phyloP scores from a whole-genome alignment of 805 yeast genomes.

The Priceomyces melissophilus region DNA sequence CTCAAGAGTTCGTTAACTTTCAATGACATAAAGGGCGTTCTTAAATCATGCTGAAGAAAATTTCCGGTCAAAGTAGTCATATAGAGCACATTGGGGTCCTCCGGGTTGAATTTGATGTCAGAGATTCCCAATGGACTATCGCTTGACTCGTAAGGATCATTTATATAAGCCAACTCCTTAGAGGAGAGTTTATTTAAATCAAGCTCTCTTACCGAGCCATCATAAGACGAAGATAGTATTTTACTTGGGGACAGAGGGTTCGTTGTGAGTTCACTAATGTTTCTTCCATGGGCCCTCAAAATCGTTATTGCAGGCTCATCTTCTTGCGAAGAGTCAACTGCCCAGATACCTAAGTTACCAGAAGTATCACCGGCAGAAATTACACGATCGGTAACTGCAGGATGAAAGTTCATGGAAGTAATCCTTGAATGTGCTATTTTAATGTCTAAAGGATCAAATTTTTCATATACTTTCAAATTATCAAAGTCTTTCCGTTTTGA shows the following conservation, averaged over 20 bases:
- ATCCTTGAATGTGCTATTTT: constrained; percentile 71
- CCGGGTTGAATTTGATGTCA: constrained; percentile 57
- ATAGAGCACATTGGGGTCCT: constrained; percentile 53
- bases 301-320: constrained; percentile 53
- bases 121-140: constrained; percentile 57
- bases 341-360: constrained; percentile 91
- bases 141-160: constrained; percentile 50
- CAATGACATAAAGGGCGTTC: constrained; percentile 40
- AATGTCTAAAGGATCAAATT: constrained; percentile 65
- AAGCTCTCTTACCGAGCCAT: constrained; percentile 75
- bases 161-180: constrained; percentile 42
- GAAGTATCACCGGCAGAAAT: constrained; percentile 83
- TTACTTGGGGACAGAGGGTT: constrained; percentile 48
- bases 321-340: constrained; percentile 47
- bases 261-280: constrained; percentile 62
- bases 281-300: constrained; percentile 72
- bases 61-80: constrained; percentile 80
- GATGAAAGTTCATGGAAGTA: constrained; percentile 74
- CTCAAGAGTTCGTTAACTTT: constrained; percentile 41
- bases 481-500: constrained; percentile 53
- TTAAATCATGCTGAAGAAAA: constrained; percentile 68
- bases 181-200: constrained; percentile 63
- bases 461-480: constrained; percentile 47
- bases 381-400: constrained; percentile 56
- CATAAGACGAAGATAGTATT: constrained; percentile 75